Conservation (phyloP, 116 monocot genomes). For the Phalaenopsis hybrid region DNA sequence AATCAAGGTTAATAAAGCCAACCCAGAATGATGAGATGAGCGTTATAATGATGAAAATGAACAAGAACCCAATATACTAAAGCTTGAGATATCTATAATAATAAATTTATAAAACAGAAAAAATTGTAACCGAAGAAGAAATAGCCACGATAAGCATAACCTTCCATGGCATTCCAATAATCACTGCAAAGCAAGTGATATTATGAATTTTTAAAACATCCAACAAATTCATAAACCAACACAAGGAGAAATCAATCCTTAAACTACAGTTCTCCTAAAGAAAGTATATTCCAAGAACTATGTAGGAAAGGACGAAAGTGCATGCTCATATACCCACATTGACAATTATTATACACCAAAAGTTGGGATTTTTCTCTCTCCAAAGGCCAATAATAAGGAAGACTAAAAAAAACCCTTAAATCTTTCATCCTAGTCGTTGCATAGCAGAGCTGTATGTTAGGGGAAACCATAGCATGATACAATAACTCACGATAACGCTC, state of each 20-base stretch:
- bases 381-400: constrained; percentile 1
- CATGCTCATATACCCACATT: not conserved
- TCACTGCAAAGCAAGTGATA: not conserved
- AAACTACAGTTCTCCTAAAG: not conserved
- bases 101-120: too few relatives aligned
- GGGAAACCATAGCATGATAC: not conserved
- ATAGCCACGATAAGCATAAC: too few relatives aligned
- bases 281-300: not conserved
- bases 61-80: too few relatives aligned
- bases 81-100: too few relatives aligned
- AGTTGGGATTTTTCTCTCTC: not conserved
- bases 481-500: not conserved
- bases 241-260: not conserved
- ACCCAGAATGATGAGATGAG: too few relatives aligned
- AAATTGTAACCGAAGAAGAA: too few relatives aligned
- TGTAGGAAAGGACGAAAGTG: not conserved
- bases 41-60: too few relatives aligned
- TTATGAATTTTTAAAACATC: not conserved
- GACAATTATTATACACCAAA: not conserved
- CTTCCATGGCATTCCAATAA: too few relatives aligned
- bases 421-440: not conserved
- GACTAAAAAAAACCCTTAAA: not conserved
- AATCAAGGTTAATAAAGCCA: too few relatives aligned
- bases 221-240: not conserved
- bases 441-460: not conserved